Percentiles rank a stretch among this genome's conserved stretches.
These are phyloP conservation scores for Geranium brycei DNA, from an alignment of 345 rosid species.

Conservation along the genomic window DNA sequence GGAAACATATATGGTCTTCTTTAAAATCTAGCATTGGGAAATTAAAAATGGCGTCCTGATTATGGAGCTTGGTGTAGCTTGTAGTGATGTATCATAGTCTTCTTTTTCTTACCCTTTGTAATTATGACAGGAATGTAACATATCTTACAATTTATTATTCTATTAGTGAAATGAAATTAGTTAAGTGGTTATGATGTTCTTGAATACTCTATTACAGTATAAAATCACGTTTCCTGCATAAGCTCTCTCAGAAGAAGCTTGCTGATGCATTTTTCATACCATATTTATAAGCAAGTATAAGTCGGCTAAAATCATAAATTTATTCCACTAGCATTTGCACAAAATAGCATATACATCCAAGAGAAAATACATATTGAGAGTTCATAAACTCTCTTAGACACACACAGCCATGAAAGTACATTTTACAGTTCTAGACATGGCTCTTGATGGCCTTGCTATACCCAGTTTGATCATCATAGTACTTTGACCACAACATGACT, in stretches of 20 bases:
- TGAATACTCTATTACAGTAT: neutral
- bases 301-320: too few relatives aligned
- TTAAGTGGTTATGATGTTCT: neutral
- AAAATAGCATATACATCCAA: neutral
- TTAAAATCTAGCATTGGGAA: constrained; percentile 21
- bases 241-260: too few relatives aligned
- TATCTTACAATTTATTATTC: too few relatives aligned
- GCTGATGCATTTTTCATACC: too few relatives aligned
- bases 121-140: neutral
- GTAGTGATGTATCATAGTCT: neutral
- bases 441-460: neutral
- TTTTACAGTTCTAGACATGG: neutral
- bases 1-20: constrained; percentile 37
- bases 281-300: too few relatives aligned
- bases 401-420: neutral
- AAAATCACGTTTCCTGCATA: neutral
- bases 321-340: neutral
- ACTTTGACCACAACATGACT: neutral
- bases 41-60: constrained; percentile 17
- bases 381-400: neutral
- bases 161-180: neutral
- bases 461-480: neutral
- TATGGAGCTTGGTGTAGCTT: neutral
- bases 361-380: neutral
- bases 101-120: neutral